These are phyloP conservation scores for Aspergillus panamensis DNA, from an alignment of 495 filamentous ascomycete species.

Conservation along the genomic window DNA sequence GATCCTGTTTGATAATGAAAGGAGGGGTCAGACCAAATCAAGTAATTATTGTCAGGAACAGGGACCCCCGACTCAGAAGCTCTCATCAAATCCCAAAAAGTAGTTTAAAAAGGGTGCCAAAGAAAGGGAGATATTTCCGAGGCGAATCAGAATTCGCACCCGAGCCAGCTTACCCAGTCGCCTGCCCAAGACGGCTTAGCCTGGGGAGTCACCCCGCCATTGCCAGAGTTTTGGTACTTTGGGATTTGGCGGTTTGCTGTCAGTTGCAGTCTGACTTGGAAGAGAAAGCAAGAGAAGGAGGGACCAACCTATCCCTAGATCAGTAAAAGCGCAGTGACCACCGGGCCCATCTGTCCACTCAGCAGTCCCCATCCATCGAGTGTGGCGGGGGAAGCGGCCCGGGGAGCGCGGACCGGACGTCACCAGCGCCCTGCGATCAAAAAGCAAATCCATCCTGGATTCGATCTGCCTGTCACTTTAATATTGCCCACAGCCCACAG, in stretches of 20 bases:
- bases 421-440: conserved; percentile 20
- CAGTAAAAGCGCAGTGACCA: background rate
- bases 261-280: background rate
- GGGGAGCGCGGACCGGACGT: conserved; percentile 24
- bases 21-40: background rate
- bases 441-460: conserved; percentile 15
- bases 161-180: no score
- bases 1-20: background rate
- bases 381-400: conserved; percentile 15
- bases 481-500: background rate
- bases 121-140: background rate
- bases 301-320: background rate
- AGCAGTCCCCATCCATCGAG: background rate
- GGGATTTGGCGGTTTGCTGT: background rate
- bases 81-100: no score
- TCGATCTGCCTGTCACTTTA: conserved; percentile 19
- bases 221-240: conserved; percentile 10
- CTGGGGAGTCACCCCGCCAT: conserved; percentile 10
- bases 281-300: background rate
- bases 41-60: no score
- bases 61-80: no score
- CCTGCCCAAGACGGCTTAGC: background rate
- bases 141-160: no score
- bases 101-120: background rate
- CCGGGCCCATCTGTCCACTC: background rate